A percentile compares a stretch with the other conserved stretches of the same genome.
phyloP scores from a whole-genome alignment of 2,329 filamentous ascomycete genomes.

The Neospermospora avenae region DNA sequence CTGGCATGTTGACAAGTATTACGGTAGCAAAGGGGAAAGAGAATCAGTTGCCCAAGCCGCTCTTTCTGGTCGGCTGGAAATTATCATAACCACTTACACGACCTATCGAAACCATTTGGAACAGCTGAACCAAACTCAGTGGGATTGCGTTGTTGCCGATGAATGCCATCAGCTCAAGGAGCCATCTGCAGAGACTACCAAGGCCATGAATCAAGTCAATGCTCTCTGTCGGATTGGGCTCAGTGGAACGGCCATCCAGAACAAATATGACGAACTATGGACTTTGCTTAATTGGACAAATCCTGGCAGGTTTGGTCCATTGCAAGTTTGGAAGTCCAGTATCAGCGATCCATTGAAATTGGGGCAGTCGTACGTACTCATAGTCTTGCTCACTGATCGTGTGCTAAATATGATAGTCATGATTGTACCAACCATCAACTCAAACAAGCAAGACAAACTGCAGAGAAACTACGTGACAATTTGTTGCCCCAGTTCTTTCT shows the following conservation, averaged over 20 bases:
- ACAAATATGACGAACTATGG: conserved; percentile 97
- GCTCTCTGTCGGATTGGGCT: conserved; percentile 88
- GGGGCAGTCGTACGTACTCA: conserved; percentile 64
- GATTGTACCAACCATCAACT: conserved; percentile 83
- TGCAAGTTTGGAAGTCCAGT: conserved; percentile 72
- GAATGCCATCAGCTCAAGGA: conserved; percentile 93
- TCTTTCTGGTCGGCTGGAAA: conserved; percentile 72
- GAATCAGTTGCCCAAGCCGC: conserved; percentile 71
- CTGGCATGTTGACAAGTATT: conserved; percentile 85
- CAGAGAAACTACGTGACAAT: conserved; percentile 80
- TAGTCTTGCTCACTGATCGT: background rate
- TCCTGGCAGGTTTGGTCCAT: conserved; percentile 67
- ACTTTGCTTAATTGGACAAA: conserved; percentile 95
- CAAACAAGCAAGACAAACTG: conserved; percentile 75
- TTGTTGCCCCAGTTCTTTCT: conserved; percentile 88
- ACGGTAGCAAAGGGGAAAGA: conserved; percentile 65
- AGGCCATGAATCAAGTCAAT: conserved; percentile 87
- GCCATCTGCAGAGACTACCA: conserved; percentile 69
- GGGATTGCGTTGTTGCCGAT: conserved; percentile 93
- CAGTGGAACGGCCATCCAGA: conserved; percentile 95
- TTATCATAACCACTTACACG: conserved; percentile 91
- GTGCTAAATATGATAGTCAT: conserved; percentile 45
- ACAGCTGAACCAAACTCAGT: conserved; percentile 76
- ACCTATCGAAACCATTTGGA: conserved; percentile 80
- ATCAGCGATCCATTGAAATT: conserved; percentile 78